Percentiles rank a stretch among this genome's conserved stretches.
Conservation (phyloP, 768 basidiomycete species). For the Clitopilus passeckerianus region DNA sequence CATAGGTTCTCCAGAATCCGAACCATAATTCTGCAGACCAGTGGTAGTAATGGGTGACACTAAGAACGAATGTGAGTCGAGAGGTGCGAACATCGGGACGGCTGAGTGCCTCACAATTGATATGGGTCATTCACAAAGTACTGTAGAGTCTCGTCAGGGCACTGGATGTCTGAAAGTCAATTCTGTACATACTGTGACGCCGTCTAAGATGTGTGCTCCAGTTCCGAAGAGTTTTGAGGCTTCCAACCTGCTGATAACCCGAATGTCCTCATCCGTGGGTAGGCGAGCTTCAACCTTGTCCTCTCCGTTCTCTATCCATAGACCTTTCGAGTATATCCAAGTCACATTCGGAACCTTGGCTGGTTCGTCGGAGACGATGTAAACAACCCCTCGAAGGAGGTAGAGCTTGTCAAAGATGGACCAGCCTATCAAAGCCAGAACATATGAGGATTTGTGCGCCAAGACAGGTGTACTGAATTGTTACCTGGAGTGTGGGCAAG, state of each 20-base stretch:
- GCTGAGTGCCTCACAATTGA: constrained; percentile 58
- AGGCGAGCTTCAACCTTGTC: constrained; percentile 53
- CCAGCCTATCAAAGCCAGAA: constrained; percentile 59
- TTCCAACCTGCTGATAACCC: constrained; percentile 62
- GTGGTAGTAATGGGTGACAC: constrained; percentile 91
- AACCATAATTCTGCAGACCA: constrained; percentile 91
- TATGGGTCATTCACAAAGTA: constrained; percentile 81
- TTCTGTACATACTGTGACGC: constrained; percentile 51
- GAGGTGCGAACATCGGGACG: not conserved
- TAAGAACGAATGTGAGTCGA: constrained; percentile 18
- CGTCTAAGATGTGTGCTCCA: constrained; percentile 71
- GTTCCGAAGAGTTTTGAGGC: constrained; percentile 68
- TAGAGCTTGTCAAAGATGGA: constrained; percentile 85
- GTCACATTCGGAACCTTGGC: constrained; percentile 57
- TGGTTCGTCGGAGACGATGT: constrained; percentile 75
- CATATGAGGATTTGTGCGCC: not conserved
- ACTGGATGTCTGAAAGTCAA: not conserved
- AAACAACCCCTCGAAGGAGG: constrained; percentile 75
- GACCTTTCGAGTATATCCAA: constrained; percentile 68
- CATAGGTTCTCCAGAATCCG: constrained; percentile 89
- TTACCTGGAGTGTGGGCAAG: constrained; percentile 74
- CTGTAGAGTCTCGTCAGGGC: constrained; percentile 25
- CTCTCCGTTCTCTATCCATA: constrained; percentile 51
- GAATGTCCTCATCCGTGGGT: constrained; percentile 78
- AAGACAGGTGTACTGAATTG: constrained; percentile 9